Percentiles rank a stretch among this genome's conserved stretches.
These are phyloP conservation scores for Orbilia oligospora DNA, from an alignment of 2,329 filamentous ascomycete genomes.

Conservation along the genomic window DNA sequence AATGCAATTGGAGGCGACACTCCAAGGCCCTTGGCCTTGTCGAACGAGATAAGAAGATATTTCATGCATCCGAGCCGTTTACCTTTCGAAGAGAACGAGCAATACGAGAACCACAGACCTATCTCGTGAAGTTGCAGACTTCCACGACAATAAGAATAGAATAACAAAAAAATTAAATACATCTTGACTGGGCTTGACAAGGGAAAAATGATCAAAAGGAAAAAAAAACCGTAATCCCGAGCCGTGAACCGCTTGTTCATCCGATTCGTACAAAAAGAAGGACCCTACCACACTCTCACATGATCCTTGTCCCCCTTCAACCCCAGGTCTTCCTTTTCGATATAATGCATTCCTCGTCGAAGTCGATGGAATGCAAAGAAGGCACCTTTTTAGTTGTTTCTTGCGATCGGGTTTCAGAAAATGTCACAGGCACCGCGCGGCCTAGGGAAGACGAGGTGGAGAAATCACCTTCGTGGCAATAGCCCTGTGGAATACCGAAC, in stretches of 20 bases:
- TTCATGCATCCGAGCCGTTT: conserved; percentile 19
- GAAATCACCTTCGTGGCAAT: conserved; percentile 46
- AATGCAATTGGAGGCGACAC: background rate
- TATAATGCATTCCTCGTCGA: conserved; percentile 25
- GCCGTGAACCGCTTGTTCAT: conserved; percentile 48
- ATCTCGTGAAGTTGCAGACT: conserved; percentile 8
- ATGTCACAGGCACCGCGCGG: conserved; percentile 12
- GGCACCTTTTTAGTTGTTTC: conserved; percentile 5
- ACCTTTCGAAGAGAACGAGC: conserved; percentile 1
- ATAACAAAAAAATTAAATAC: background rate
- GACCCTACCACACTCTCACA: background rate
- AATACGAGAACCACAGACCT: background rate
- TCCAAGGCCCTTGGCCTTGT: conserved; percentile 17
- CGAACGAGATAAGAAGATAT: conserved; percentile 15
- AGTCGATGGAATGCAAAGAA: conserved; percentile 24
- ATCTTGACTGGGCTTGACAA: conserved; percentile 12
- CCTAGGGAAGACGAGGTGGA: conserved; percentile 23
- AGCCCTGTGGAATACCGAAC: conserved; percentile 35
- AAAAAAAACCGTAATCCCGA: conserved; percentile 45
- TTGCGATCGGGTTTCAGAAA: conserved; percentile 14
- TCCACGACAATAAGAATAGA: background rate
- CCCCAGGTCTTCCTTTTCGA: conserved; percentile 16
- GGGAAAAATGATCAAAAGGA: conserved; percentile 3
- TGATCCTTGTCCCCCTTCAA: conserved; percentile 2
- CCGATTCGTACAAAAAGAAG: conserved; percentile 41